phyloP scores from a whole-genome alignment of 2,329 filamentous ascomycete genomes.

The Septoria linicola region DNA sequence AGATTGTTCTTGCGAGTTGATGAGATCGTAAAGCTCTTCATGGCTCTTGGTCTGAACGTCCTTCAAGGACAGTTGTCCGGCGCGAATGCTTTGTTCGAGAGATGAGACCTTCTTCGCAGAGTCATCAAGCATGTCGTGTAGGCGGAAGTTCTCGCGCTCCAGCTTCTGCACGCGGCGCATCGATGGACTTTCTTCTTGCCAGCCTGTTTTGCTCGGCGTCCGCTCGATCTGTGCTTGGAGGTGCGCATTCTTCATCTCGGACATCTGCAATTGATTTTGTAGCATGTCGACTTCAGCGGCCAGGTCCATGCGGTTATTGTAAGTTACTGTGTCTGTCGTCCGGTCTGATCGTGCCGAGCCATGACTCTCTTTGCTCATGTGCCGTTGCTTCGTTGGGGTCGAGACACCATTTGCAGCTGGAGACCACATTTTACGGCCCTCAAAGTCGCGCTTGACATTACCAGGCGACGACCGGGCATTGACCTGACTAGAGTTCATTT shows the following conservation, averaged over 20 bases:
- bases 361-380: constrained; percentile 64
- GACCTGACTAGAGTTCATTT: constrained; percentile 81
- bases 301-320: constrained; percentile 86
- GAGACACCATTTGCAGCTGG: constrained; percentile 59
- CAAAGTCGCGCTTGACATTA: constrained; percentile 62
- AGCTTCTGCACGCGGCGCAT: constrained; percentile 81
- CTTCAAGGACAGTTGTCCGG: constrained; percentile 81
- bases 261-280: constrained; percentile 89
- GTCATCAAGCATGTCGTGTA: constrained; percentile 93
- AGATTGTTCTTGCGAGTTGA: constrained; percentile 90
- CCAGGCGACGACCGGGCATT: constrained; percentile 70
- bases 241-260: constrained; percentile 92
- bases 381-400: constrained; percentile 70
- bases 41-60: constrained; percentile 92
- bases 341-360: constrained; percentile 83
- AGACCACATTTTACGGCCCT: constrained; percentile 64
- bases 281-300: constrained; percentile 87
- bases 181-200: constrained; percentile 74
- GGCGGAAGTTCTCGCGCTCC: constrained; percentile 83
- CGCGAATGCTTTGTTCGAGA: constrained; percentile 80
- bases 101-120: constrained; percentile 88
- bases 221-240: constrained; percentile 83
- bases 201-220: constrained; percentile 57
- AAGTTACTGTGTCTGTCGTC: constrained; percentile 77
- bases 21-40: constrained; percentile 86